Conservation (phyloP, 2,329 filamentous ascomycete genomes). For the Pseudogymnoascus sp. region DNA sequence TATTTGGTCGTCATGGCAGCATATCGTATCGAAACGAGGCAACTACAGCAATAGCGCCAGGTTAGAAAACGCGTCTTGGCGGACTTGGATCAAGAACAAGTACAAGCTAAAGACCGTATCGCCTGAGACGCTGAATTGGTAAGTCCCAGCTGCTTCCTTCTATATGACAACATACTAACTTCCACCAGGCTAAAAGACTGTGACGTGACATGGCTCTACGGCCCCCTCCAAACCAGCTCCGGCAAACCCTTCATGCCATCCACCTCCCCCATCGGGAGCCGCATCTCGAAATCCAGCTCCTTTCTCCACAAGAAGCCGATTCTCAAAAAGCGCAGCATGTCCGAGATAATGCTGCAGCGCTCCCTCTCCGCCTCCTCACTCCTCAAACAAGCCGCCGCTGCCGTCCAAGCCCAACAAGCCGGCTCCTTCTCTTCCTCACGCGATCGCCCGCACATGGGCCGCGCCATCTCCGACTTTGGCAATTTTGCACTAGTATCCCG, state of each 20-base stretch:
- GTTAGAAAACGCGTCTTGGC: constrained; percentile 93
- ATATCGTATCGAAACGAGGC: constrained; percentile 71
- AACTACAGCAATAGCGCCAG: constrained; percentile 74
- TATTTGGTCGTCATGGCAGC: constrained; percentile 95
- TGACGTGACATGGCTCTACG: constrained; percentile 96
- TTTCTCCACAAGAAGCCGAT: constrained; percentile 63
- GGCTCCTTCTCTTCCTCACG: constrained; percentile 30
- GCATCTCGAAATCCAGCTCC: constrained; percentile 50
- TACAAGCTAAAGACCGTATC: constrained; percentile 79
- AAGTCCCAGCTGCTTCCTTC: constrained; percentile 27
- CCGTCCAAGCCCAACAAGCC: constrained; percentile 34
- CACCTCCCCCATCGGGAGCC: constrained; percentile 38
- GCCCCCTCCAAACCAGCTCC: constrained; percentile 70
- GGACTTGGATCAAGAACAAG: constrained; percentile 92
- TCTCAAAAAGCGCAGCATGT: constrained; percentile 92
- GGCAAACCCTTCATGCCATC: constrained; percentile 42
- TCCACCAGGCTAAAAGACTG: constrained; percentile 79
- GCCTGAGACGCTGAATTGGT: constrained; percentile 92
- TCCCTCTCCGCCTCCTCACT: constrained; percentile 84
- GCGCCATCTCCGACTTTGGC: constrained; percentile 61
- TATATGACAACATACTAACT: constrained; percentile 24
- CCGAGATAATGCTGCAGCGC: constrained; percentile 84
- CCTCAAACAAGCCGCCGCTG: constrained; percentile 54
- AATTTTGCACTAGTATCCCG: constrained; percentile 55
- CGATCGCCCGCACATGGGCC: constrained; percentile 44